Evolutionary conservation across 441 rosid genomes (phyloP).

Genomic region (Erodium trifolium): DNA sequence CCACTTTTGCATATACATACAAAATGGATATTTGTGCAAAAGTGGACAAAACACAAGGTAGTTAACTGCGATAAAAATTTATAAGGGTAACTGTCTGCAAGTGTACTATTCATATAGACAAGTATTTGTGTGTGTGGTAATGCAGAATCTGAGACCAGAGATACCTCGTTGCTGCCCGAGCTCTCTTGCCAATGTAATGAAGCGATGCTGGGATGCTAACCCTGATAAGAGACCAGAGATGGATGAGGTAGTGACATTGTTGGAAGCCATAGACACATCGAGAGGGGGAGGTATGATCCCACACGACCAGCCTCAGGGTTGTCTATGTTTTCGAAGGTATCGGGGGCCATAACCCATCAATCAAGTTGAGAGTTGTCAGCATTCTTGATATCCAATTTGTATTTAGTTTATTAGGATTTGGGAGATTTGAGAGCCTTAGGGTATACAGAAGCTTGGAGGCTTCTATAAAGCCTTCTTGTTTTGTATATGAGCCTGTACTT

Average conservation of each 20-base stretch:
- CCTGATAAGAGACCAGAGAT: conserved; percentile 92
- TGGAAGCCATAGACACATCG: conserved; percentile 82
- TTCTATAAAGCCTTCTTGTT: no score
- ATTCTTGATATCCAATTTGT: no score
- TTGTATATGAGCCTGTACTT: no score
- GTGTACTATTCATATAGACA: no score
- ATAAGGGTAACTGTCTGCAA: no score
- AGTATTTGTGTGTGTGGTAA: neutral
- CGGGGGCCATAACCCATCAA: conserved; percentile 46
- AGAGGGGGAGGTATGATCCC: conserved; percentile 99
- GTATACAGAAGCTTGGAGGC: no score
- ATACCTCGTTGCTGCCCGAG: conserved; percentile 97
- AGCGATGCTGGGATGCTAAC: conserved; percentile 93
- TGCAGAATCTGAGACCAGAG: conserved; percentile 85
- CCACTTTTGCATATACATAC: neutral
- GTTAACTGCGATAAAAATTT: no score
- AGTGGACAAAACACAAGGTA: no score
- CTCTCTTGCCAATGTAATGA: conserved; percentile 82
- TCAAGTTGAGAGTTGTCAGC: no score
- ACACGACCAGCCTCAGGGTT: conserved; percentile 62
- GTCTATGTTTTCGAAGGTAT: conserved; percentile 68
- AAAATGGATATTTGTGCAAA: no score
- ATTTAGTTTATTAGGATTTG: no score
- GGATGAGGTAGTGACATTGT: conserved; percentile 84
- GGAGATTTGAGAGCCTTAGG: no score